Base-by-base conservation (phyloP, 805 yeast species). In the Candida vartiovaarae region DNA sequence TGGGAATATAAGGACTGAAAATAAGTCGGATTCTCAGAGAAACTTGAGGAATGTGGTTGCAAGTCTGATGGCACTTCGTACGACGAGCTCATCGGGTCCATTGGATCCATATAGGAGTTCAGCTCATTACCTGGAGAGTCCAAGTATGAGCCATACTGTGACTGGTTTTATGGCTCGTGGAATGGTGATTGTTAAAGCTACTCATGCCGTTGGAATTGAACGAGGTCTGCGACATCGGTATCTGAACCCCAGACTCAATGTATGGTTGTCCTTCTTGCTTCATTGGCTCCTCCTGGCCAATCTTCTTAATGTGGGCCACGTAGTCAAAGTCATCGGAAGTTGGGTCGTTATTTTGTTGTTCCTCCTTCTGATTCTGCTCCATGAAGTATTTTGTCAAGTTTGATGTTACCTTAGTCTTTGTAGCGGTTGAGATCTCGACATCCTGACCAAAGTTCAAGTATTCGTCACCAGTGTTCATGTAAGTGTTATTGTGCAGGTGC, bases 251-350 rank as follows among this genome's bases (percentile, higher is more conserved):
- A 3, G 41, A 32, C 29, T 47, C 48, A 1, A 37, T 32, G 7
- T 48, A 39, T 5, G 38, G 25, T 24, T 42, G 46, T 3, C 37
- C 36, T 4, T 38, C 42, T 4, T 29, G 8, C 23, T 23, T 8
- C 23, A 28, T 10, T 36, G 44, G 9, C 8, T 62, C 69, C 27
- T 66, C 69, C 52, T 68, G 71, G 23, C 80, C 79, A 53, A 80
- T 72, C 46, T 70, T 69, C 50, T 75, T 72, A 31, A 80, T 79
- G 52, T 80, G 84, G 6, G 83, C 82, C 10, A 78, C 76, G 51
- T 80, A 80, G 56, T 79, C 82, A 49, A 80, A 80, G 39, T 78
- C 81, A 32, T 71, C 80, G 20, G 73, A 66, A 4, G 70, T 66
- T 6, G 75, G 74, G 46, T 74, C 81, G 26, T 59, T 51, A 5